Evolutionary conservation across 2,329 filamentous ascomycete species (phyloP).

Genomic region (Talaromyces albobiverticillius): DNA sequence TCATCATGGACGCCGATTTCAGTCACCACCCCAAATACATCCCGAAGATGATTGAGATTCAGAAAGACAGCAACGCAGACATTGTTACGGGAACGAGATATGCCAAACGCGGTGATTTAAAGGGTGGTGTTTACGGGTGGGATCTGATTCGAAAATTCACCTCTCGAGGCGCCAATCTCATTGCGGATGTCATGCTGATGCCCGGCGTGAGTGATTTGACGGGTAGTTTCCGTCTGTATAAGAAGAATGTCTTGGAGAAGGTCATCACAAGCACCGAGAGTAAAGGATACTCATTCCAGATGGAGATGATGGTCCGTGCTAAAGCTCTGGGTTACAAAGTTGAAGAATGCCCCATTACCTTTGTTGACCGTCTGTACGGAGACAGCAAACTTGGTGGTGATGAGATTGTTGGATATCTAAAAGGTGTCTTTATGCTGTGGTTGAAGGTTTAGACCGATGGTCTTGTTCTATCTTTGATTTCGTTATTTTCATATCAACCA

Average conservation of each 20-base stretch:
- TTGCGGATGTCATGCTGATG: constrained; percentile 88
- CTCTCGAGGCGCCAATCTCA: constrained; percentile 81
- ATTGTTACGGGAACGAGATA: constrained; percentile 97
- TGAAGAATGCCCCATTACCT: constrained; percentile 91
- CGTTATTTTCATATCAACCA: not conserved
- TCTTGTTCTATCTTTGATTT: not conserved
- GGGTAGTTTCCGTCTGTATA: constrained; percentile 91
- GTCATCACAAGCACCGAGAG: constrained; percentile 88
- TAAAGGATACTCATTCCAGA: constrained; percentile 98
- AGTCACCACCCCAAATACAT: constrained; percentile 99
- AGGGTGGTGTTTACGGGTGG: constrained; percentile 90
- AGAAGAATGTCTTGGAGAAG: constrained; percentile 82
- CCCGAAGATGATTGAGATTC: constrained; percentile 81
- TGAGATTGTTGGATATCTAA: constrained; percentile 95
- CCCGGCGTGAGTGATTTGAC: constrained; percentile 95
- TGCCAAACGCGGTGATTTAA: constrained; percentile 62
- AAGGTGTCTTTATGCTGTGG: constrained; percentile 76
- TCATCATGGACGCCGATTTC: constrained; percentile 99
- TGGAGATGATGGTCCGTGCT: constrained; percentile 98
- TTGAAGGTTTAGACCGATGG: constrained; percentile 61
- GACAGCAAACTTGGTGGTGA: constrained; percentile 92
- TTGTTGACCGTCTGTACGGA: constrained; percentile 92
- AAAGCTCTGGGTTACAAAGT: constrained; percentile 95
- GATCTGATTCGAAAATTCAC: constrained; percentile 79
- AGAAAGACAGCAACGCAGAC: constrained; percentile 77